Evolutionary conservation across 805 yeast species (phyloP).

Genomic region (Yarrowia sp.): DNA sequence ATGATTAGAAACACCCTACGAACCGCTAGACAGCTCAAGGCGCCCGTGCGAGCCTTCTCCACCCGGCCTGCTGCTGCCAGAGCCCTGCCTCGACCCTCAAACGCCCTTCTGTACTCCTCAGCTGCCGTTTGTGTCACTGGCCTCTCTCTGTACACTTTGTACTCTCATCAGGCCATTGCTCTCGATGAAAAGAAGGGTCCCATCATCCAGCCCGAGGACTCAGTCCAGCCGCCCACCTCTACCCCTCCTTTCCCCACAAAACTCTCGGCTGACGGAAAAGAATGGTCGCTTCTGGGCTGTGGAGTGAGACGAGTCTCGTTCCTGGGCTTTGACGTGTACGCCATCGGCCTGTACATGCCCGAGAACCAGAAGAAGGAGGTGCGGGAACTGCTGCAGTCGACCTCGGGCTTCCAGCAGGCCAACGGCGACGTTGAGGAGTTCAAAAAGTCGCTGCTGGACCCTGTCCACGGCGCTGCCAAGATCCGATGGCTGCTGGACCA

Average conservation of each 20-base stretch:
- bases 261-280: conserved; percentile 47
- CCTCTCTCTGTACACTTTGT: conserved; percentile 3
- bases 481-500: conserved; percentile 64
- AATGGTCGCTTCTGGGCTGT: conserved; percentile 69
- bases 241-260: conserved; percentile 49
- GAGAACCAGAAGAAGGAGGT: conserved; percentile 56
- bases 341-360: conserved; percentile 81
- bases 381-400: conserved; percentile 42
- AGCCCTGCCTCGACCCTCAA: conserved; percentile 21
- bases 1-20: background rate
- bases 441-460: conserved; percentile 52
- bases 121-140: conserved; percentile 14
- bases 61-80: background rate
- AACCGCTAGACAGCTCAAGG: conserved; percentile 2
- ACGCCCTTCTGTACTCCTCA: conserved; percentile 3
- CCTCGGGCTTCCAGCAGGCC: conserved; percentile 28
- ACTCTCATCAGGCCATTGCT: conserved; percentile 11
- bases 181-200: conserved; percentile 10
- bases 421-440: conserved; percentile 36
- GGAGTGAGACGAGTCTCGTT: conserved; percentile 89
- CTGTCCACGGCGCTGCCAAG: conserved; percentile 59
- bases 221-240: conserved; percentile 50
- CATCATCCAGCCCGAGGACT: background rate
- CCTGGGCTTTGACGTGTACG: conserved; percentile 82
- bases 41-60: background rate